Conservation (phyloP, 2,329 filamentous ascomycete genomes). For the Microcera coccophila region DNA sequence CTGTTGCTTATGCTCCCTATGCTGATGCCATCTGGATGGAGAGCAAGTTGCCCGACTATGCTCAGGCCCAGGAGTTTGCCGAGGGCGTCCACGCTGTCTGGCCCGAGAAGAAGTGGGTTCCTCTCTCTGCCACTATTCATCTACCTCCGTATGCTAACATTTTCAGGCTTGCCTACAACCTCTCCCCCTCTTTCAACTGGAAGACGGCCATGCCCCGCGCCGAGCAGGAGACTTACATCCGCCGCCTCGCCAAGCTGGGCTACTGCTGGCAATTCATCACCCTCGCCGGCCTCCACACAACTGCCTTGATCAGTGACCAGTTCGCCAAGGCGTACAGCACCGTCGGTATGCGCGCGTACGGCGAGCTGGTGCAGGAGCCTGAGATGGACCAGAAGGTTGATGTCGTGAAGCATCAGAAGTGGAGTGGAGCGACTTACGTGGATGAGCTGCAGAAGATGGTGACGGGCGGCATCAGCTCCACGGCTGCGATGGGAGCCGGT, state of each 20-base stretch:
- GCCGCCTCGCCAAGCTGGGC: slow-evolving; percentile 76
- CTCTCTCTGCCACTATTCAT: slow-evolving; percentile 1
- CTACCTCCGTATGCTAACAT: slow-evolving; percentile 2
- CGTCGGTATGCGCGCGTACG: slow-evolving; percentile 92
- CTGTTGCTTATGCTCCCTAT: slow-evolving; percentile 87
- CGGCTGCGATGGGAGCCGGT: slow-evolving; percentile 93
- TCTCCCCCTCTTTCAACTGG: slow-evolving; percentile 99
- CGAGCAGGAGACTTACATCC: slow-evolving; percentile 97
- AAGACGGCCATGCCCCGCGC: slow-evolving; percentile 88
- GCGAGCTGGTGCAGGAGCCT: slow-evolving; percentile 94
- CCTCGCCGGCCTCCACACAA: slow-evolving; percentile 93
- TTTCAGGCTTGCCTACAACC: slow-evolving; percentile 85
- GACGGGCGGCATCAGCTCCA: slow-evolving; percentile 84
- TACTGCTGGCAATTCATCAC: slow-evolving; percentile 99
- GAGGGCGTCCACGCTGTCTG: slow-evolving; percentile 89
- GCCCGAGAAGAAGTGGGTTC: slow-evolving; percentile 87
- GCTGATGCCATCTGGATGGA: slow-evolving; percentile 99
- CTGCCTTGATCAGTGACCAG: slow-evolving; percentile 83
- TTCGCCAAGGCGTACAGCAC: slow-evolving; percentile 80
- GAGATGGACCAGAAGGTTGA: slow-evolving; percentile 90
- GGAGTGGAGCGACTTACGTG: slow-evolving; percentile 91
- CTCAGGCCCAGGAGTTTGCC: slow-evolving; percentile 89
- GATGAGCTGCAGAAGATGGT: slow-evolving; percentile 98
- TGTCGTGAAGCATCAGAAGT: slow-evolving; percentile 98
- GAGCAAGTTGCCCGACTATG: slow-evolving; percentile 89